A percentile compares a stretch with the other conserved stretches of the same genome.
These are phyloP conservation scores for Colletotrichum brevisporum DNA, from an alignment of 2,329 filamentous ascomycete species.

Conservation along the genomic window DNA sequence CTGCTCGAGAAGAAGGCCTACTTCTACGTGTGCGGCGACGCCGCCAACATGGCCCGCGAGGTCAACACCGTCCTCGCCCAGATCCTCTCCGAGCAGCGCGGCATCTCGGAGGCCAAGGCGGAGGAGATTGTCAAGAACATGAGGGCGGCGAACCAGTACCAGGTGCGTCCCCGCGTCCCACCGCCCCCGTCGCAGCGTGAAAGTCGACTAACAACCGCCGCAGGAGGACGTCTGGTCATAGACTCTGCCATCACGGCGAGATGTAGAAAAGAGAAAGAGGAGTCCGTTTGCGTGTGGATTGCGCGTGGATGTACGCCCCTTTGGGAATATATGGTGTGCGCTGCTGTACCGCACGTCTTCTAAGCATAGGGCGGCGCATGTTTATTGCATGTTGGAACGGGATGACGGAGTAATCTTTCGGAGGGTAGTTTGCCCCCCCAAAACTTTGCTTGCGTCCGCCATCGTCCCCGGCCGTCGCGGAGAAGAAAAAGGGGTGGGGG, in stretches of 20 bases:
- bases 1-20: conserved; percentile 89
- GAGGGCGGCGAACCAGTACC: conserved; percentile 95
- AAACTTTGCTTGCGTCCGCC: neutral
- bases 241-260: conserved; percentile 42
- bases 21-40: conserved; percentile 98
- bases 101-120: conserved; percentile 86
- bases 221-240: conserved; percentile 82
- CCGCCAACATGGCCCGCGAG: conserved; percentile 95
- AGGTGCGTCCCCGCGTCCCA: conserved; percentile 69
- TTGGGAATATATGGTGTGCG: conserved; percentile 9
- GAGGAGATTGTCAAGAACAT: conserved; percentile 98
- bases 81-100: conserved; percentile 88
- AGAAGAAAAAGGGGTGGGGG: neutral
- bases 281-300: neutral
- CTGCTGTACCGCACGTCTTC: conserved; percentile 25
- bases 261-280: neutral
- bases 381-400: conserved; percentile 34
- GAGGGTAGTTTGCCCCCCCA: neutral
- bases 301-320: conserved; percentile 5
- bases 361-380: conserved; percentile 38
- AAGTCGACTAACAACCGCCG: conserved; percentile 49
- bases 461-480: neutral
- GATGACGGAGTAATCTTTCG: conserved; percentile 29
- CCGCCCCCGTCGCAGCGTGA: neutral
- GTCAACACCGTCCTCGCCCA: conserved; percentile 89